Evolutionary conservation across 495 filamentous ascomycete genomes (phyloP).

Genomic region (Cercophora newfieldiana): DNA sequence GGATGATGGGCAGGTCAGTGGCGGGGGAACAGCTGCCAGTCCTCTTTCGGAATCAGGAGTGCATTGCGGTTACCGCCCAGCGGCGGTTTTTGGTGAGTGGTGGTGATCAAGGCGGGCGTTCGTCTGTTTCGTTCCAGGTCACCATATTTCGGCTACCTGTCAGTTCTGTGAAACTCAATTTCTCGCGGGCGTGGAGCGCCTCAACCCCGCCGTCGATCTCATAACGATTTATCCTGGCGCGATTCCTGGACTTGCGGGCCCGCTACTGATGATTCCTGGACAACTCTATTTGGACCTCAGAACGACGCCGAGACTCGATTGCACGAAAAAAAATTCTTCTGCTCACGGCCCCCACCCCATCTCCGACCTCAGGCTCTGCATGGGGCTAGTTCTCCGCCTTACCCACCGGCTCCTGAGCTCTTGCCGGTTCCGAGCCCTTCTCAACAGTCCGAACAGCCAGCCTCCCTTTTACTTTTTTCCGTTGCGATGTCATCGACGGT

Average conservation of each 20-base stretch:
- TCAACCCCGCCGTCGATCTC: neutral
- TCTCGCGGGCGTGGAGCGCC: neutral
- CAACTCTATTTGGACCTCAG: conserved; percentile 1
- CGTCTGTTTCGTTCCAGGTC: neutral
- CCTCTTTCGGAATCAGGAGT: neutral
- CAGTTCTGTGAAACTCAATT: neutral
- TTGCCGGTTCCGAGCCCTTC: neutral
- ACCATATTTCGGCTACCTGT: neutral
- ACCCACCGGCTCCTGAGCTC: neutral
- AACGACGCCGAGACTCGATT: neutral
- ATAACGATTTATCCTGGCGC: neutral
- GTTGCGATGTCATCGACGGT: neutral
- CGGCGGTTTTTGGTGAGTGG: neutral
- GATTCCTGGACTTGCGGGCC: neutral
- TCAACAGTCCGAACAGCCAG: neutral
- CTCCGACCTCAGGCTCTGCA: neutral
- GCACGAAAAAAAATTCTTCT: neutral
- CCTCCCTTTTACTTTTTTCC: neutral
- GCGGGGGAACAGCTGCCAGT: neutral
- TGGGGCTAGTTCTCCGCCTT: neutral
- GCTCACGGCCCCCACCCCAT: neutral
- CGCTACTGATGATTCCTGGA: neutral
- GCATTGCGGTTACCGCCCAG: neutral
- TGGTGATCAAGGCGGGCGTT: neutral
- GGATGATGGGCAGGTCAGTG: neutral